Evolutionary conservation across 495 filamentous ascomycete species (phyloP), one percentile per base, ranked within the genome.

Genomic region (Penicillium fimorum): DNA sequence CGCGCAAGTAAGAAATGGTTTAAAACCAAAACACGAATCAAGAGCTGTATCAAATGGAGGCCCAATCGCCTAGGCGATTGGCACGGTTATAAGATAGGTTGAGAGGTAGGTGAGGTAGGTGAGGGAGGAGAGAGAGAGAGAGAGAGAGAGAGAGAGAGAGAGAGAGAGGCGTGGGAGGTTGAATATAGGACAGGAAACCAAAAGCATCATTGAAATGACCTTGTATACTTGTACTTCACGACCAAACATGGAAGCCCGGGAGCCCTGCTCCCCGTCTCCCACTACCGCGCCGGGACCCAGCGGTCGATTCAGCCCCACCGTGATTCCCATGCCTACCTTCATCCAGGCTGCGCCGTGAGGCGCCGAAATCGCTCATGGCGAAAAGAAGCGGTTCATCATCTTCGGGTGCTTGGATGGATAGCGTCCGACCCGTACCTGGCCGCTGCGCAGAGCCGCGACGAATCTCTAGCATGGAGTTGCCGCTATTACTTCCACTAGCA

Each of bases 301-400:
- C 57, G 24, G 65, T 50, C 30, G 71, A 68, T 56, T 72, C 52
- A 51, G 60, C 63, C 17, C 57, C 72, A 29, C 65, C 65, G 50
- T 73, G 75, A 20, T 75, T 79, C 18, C 78, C 74, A 25, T 79
- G 80, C 50, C 83, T 63, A 17, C 75, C 79, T 63, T 91, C 89
- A 62, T 92, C 90, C 17, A 91, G 70, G 60, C 90, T 92, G 52
- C 88, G 79, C 48, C 89, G 81, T 13, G 82, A 84, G 17, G 69
- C 73, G 6, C 84, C 87, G 56, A 94, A 83, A 63, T 96, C 91
- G 54, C 88, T 92, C 88, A 96, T 92, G 40, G 88, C 87, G 64
- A 96, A 96, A 17, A 95, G 72, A 10, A 96, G 71, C 25, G 87
- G 87, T 70, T 96, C 91, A 17, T 92, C 91, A 52, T 95, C 91